phyloP scores from a whole-genome alignment of 306 rosid species.

The Vigna unguiculata region DNA sequence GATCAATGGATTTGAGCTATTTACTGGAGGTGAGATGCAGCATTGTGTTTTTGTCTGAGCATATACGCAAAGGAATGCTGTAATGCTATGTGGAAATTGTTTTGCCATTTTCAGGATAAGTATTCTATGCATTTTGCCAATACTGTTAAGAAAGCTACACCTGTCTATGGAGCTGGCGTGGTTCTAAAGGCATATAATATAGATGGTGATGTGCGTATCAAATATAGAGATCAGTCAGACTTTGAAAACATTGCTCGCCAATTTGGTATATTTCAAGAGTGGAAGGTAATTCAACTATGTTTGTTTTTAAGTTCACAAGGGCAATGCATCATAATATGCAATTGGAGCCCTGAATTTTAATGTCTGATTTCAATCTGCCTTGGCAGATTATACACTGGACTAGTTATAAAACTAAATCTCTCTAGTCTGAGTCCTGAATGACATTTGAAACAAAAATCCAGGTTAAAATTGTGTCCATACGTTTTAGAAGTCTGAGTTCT shows the following conservation, averaged over 20 bases:
- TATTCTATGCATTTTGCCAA: slow-evolving; percentile 67
- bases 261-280: slow-evolving; percentile 92
- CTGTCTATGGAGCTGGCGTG: slow-evolving; percentile 67
- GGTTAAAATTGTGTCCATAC: slow-evolving; percentile 9
- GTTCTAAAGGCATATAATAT: slow-evolving; percentile 78
- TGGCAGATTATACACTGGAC: neutral
- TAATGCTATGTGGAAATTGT: slow-evolving; percentile 36
- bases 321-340: slow-evolving; percentile 11
- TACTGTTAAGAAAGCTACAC: slow-evolving; percentile 71
- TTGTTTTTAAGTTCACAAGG: slow-evolving; percentile 25
- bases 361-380: slow-evolving; percentile 11
- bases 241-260: slow-evolving; percentile 78
- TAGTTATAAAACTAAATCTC: slow-evolving; percentile 21
- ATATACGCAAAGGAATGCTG: slow-evolving; percentile 23
- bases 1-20: slow-evolving; percentile 87
- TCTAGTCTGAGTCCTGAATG: slow-evolving; percentile 5
- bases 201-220: slow-evolving; percentile 74
- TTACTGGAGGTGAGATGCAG: slow-evolving; percentile 77
- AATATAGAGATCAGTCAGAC: slow-evolving; percentile 67
- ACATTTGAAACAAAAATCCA: slow-evolving; percentile 30
- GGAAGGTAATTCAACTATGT: slow-evolving; percentile 76
- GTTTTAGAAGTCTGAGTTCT: slow-evolving; percentile 11
- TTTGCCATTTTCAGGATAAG: slow-evolving; percentile 65
- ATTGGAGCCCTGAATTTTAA: slow-evolving; percentile 9
- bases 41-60: slow-evolving; percentile 20